These are phyloP conservation scores for Lagenidium sp. DNA, from an alignment of 352 stramenopile genomes.

Conservation along the genomic window DNA sequence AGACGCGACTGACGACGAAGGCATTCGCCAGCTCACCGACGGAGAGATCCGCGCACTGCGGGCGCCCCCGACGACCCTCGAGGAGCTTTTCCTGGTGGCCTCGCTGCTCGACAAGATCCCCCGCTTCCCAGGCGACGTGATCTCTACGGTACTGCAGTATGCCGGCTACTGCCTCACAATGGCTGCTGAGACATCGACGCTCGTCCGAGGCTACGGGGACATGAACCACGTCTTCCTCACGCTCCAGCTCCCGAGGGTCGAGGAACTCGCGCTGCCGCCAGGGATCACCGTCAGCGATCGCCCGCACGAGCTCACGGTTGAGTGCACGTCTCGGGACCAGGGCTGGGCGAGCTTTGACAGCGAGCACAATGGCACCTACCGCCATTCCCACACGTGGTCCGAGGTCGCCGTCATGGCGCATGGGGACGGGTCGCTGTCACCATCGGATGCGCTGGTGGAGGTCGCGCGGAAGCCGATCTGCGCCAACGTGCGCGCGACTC, in stretches of 20 bases:
- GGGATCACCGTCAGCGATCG: constrained; percentile 34
- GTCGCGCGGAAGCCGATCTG: constrained; percentile 15
- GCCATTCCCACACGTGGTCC: constrained; percentile 45
- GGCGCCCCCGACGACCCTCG: constrained; percentile 4
- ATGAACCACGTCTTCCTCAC: constrained; percentile 56
- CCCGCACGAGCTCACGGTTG: constrained; percentile 28
- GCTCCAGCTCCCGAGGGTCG: constrained; percentile 22
- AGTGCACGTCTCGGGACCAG: constrained; percentile 63
- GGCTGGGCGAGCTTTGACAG: constrained; percentile 38
- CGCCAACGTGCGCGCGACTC: constrained; percentile 42
- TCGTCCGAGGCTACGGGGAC: constrained; percentile 16
- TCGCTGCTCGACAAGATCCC: constrained; percentile 11
- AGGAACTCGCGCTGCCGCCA: constrained; percentile 23
- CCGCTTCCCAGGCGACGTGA: constrained; percentile 13
- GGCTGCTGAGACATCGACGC: constrained; percentile 22
- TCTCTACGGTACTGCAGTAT: constrained; percentile 41
- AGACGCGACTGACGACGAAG: constrained; percentile 4
- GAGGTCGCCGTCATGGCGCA: constrained; percentile 38
- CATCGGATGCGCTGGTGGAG: no score
- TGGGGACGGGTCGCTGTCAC: constrained; percentile 1
- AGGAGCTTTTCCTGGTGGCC: constrained; percentile 26
- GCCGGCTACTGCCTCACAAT: constrained; percentile 44
- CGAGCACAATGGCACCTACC: constrained; percentile 46
- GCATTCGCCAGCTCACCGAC: constrained; percentile 9
- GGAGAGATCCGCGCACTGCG: constrained; percentile 2